Base-by-base conservation (phyloP, 176 grass and related monocot species). In the Aegilops bicornis region DNA sequence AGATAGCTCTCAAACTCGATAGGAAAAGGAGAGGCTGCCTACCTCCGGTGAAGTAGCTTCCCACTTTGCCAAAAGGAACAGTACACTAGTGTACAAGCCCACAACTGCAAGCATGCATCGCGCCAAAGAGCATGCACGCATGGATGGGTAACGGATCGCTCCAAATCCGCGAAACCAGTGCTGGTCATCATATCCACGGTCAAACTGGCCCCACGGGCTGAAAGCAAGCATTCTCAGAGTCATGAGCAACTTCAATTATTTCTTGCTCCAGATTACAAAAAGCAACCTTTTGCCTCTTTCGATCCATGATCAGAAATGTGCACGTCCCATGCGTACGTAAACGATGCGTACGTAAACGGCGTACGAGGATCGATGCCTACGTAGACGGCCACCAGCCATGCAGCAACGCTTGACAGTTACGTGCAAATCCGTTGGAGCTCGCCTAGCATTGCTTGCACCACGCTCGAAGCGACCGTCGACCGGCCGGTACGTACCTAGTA, bases 11-110 rank as follows among this genome's bases (percentile, higher is more conserved):
- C 73, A 58, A 17, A 52, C 73, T 73, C 31, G 84, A 83, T 73
- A 6, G 56, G 89, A 87, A 63, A 87, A 83, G 3, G 89, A 90
- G 71, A 33, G 13, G 7, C 9, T 22, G 42, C 84, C 84, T 87
- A 90, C 89, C 89, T 73, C 64, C 6, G 54, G 56, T 73, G 79
- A 72, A 32, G 87, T 79, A 87, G 89, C 89, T 83, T 83, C 40
- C 54, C 83, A 72, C 73, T 66, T 90, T 25, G 73, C 79, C 79
- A 83, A 90, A 90, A 73, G 15, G 30, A 82, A 30, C 84, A 77
- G 52, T 47, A 47, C 45, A 47, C 45, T 47, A 4, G 45, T 47
- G 0, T 54, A 86, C 64, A 78, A 64, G 71, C 8, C 63, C 29
- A 69, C 65, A 22, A 36, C 16, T 22, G 2, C 59, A 35, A 76